These are phyloP conservation scores for Ceratocystis huliohia DNA, from an alignment of 2,329 filamentous ascomycete species.

Conservation along the genomic window DNA sequence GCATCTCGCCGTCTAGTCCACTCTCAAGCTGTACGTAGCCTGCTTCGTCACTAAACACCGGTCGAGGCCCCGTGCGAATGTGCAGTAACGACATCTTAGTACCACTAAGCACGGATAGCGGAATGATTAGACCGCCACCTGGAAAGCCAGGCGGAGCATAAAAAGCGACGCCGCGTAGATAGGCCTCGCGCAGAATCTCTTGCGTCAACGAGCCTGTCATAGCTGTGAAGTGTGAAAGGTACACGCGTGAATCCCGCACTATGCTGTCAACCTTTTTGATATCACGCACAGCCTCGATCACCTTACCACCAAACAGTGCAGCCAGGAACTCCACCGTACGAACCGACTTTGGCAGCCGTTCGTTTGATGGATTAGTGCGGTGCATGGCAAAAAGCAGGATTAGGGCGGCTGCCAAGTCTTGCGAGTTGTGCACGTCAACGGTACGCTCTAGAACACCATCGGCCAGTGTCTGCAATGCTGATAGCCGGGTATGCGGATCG, in stretches of 20 bases:
- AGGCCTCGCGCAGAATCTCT: constrained; percentile 11
- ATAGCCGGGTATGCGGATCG: constrained; percentile 6
- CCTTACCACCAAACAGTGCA: constrained; percentile 6
- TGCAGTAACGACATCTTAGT: constrained; percentile 11
- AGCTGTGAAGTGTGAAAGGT: constrained; percentile 16
- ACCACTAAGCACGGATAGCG: constrained; percentile 13
- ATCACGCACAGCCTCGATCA: background rate
- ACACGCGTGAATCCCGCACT: constrained; percentile 9
- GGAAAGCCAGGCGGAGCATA: constrained; percentile 8
- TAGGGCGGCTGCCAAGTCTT: constrained; percentile 15
- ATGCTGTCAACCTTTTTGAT: background rate
- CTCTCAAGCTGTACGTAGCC: background rate
- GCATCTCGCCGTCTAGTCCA: constrained; percentile 3
- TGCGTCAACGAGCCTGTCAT: background rate
- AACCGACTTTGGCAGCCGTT: constrained; percentile 11
- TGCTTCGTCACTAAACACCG: background rate
- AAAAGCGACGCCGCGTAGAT: constrained; percentile 14
- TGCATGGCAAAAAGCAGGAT: constrained; percentile 15
- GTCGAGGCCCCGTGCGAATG: constrained; percentile 3
- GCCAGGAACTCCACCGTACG: constrained; percentile 1
- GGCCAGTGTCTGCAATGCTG: constrained; percentile 12
- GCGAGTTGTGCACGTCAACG: constrained; percentile 10
- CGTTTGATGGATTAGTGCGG: constrained; percentile 2
- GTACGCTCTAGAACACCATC: constrained; percentile 10
- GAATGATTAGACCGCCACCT: constrained; percentile 16